Evolutionary conservation across 1,139 yeast species (phyloP), one percentile per base, ranked within the genome.

Genomic region (Geotrichum fermentans): DNA sequence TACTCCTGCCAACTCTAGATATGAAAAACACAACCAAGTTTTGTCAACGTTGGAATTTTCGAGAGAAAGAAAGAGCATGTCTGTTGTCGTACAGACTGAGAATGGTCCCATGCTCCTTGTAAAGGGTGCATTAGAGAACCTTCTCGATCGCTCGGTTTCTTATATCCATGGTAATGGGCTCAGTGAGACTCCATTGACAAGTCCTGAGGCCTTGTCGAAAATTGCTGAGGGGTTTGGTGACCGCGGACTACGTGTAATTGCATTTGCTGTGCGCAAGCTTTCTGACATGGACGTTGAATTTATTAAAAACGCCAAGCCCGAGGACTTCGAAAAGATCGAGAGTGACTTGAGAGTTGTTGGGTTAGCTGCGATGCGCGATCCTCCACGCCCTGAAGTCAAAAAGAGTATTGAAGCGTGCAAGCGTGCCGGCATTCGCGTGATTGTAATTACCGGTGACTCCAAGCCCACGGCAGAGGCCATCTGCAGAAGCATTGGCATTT

Each of bases 381-480:
- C 81, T 34, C 81, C 81, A 26, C 69, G 81, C 50, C 72, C 71
- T 4, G 80, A 76, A 59, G 78, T 78, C 16, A 65, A 67, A 1
- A 66, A 62, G 11, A 68, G 78, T 1, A 75, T 77, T 26, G 66
- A 65, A 50, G 62, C 67, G 50, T 76, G 80, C 57, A 72, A 73
- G 56, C 64, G 62, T 49, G 81, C 81, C 7, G 81, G 81, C 13
- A 73, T 77, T 49, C 72, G 75, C 48, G 79, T 77, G 26, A 75
- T 73, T 52, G 76, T 77, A 68, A 68, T 77, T 46, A 77, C 81
- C 39, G 81, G 81, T 45, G 81, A 77, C 58, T 76, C 75, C 54
- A 75, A 77, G 34, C 72, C 71, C 17, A 77, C 80, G 11, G 80
- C 80, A 26, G 73, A 69, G 55, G 77, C 78, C 4, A 74, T 77